Base-by-base conservation (phyloP, 257 asterid species). In the Rauvolfia tetraphylla region DNA sequence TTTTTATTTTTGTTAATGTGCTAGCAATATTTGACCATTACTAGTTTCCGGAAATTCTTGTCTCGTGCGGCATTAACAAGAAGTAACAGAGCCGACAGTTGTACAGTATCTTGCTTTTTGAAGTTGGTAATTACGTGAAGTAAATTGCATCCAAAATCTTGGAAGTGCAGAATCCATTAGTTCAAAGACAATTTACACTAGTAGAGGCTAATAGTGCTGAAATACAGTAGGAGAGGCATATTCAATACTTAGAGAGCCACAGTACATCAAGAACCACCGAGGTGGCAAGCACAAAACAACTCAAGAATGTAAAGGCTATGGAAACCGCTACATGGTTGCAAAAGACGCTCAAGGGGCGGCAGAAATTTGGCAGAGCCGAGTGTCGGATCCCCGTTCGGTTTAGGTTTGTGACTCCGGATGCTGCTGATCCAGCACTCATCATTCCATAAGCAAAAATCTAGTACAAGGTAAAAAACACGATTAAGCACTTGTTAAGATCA, bases 381-480 rank as follows among this genome's bases (percentile, higher is more conserved):
- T 92, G 98, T 18, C 72, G 89, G 13, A 93, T 88, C 36, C 98
- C 98, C 0, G 96, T 87, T 2, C 92, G 89, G 77, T 94, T 94
- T 80, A 94, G 83, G 80, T 86, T 94, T 44, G 97, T 88, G 0
- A 92, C 97, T 0, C 98, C 96, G 0, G 97, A 85, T 17, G 97
- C 93, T 22, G 98, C 97, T 33, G 98, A 93, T 83, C 93, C 97
- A 17, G 94, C 98, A 42, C 98, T 90, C 89, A 94, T 88, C 93
- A 87, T 59, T 3, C 89, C 96, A 68, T 83, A 90, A 5, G 93
- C 92, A 79, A 93, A 88, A 58, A 93, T 75, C 98, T 93, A 34
- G 27, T 27, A 39, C 42, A 33, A 11, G 29, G 8, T n/a, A n/a
- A n/a, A n/a, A n/a, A 68, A 41, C 14, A 31, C 68, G 17, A 12